phyloP scores from a whole-genome alignment of 2,329 filamentous ascomycete genomes.

The Trichoderma sp. region DNA sequence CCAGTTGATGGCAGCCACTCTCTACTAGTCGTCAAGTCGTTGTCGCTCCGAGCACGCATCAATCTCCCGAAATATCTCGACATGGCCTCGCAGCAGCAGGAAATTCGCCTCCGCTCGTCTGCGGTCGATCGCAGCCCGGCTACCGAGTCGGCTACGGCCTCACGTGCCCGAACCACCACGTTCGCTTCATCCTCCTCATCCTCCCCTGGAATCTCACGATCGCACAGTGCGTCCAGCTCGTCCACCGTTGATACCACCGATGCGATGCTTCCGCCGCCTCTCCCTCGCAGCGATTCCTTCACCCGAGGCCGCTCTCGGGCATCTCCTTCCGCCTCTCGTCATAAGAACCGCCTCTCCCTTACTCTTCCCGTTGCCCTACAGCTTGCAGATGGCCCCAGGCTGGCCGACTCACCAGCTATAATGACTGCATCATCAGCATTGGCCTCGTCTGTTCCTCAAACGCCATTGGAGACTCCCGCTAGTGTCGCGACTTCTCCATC shows the following conservation, averaged over 20 bases:
- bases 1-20: conserved; percentile 41
- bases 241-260: conserved; percentile 24
- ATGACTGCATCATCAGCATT: conserved; percentile 50
- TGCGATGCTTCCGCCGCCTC: conserved; percentile 44
- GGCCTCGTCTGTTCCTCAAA: conserved; percentile 52
- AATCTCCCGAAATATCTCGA: conserved; percentile 36
- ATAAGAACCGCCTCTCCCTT: conserved; percentile 62
- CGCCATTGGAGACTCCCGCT: conserved; percentile 52
- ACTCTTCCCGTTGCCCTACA: conserved; percentile 64
- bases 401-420: conserved; percentile 49
- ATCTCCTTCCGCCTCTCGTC: conserved; percentile 57
- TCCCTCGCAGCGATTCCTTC: conserved; percentile 32
- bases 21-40: conserved; percentile 28
- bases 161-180: conserved; percentile 35
- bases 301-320: conserved; percentile 54
- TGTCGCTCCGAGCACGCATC: conserved; percentile 30
- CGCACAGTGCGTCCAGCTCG: conserved; percentile 22
- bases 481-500: conserved; percentile 47
- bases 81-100: conserved; percentile 41
- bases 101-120: conserved; percentile 47
- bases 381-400: conserved; percentile 44
- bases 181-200: conserved; percentile 32
- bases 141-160: conserved; percentile 32
- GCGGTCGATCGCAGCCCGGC: conserved; percentile 43
- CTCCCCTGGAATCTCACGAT: conserved; percentile 31